Percentiles rank a stretch among this genome's conserved stretches.
Evolutionary conservation across 2,329 filamentous ascomycete species (phyloP).

Genomic region (Colletotrichum endophyticum): DNA sequence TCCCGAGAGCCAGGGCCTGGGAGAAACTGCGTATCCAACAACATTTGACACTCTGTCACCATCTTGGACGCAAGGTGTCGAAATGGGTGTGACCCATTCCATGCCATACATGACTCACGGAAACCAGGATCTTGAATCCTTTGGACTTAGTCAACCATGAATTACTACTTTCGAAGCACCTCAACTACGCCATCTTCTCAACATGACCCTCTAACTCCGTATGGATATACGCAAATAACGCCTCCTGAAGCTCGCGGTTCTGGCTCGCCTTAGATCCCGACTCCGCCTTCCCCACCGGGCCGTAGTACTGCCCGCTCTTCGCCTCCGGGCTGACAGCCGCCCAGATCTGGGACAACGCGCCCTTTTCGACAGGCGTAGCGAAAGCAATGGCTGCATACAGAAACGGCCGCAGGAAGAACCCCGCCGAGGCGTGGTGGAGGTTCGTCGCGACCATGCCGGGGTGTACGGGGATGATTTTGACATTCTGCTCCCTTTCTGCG

Average conservation of each 20-base stretch:
- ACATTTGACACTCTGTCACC: background rate
- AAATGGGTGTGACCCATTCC: background rate
- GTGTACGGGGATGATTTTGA: slow-evolving; percentile 29
- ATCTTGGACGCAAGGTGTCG: background rate
- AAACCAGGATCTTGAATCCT: background rate
- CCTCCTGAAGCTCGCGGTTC: slow-evolving; percentile 32
- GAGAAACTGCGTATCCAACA: background rate
- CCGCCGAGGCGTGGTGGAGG: slow-evolving; percentile 10
- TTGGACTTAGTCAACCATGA: background rate
- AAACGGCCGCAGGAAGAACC: background rate
- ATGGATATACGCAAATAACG: slow-evolving; percentile 43
- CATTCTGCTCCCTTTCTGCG: slow-evolving; percentile 25
- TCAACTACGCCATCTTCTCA: background rate
- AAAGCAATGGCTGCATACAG: background rate
- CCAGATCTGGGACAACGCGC: slow-evolving; percentile 48
- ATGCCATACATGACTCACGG: background rate
- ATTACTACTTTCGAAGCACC: background rate
- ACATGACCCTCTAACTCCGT: slow-evolving; percentile 23
- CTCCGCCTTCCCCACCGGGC: slow-evolving; percentile 32
- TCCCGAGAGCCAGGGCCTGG: background rate
- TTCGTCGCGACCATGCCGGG: slow-evolving; percentile 33
- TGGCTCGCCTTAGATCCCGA: slow-evolving; percentile 5
- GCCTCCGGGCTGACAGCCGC: slow-evolving; percentile 39
- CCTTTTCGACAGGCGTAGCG: slow-evolving; percentile 25
- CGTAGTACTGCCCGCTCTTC: slow-evolving; percentile 35